Conservation (phyloP, 2,329 filamentous ascomycete genomes). For the Aspergillus fructus region DNA sequence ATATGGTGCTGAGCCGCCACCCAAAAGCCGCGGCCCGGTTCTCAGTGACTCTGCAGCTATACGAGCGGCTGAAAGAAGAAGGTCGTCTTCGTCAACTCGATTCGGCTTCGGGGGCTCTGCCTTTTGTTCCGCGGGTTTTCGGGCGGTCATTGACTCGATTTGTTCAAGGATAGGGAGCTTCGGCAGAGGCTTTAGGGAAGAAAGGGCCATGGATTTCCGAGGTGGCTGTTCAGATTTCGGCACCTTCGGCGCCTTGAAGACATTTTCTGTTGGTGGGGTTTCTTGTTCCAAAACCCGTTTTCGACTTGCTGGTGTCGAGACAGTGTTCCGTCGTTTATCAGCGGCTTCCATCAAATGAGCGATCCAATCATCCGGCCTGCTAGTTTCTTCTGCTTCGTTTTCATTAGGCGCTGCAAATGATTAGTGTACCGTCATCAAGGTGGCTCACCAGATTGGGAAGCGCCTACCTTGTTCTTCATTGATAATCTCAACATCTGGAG, state of each 20-base stretch:
- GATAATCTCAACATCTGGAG: background rate
- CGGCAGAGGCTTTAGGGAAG: conserved; percentile 31
- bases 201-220: conserved; percentile 28
- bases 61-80: conserved; percentile 41
- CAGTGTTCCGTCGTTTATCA: conserved; percentile 23
- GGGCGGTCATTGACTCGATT: conserved; percentile 26
- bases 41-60: conserved; percentile 42
- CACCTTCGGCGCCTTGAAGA: conserved; percentile 27
- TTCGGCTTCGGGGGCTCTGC: conserved; percentile 20
- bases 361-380: conserved; percentile 19
- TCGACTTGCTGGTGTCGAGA: conserved; percentile 17
- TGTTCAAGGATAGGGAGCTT: conserved; percentile 37
- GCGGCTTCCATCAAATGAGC: conserved; percentile 22
- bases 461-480: background rate
- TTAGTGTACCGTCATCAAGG: background rate
- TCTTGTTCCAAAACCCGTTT: conserved; percentile 29
- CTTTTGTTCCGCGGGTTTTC: conserved; percentile 23
- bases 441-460: background rate
- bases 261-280: conserved; percentile 12
- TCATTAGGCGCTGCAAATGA: conserved; percentile 5
- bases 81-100: conserved; percentile 42
- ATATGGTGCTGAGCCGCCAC: conserved; percentile 22
- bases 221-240: conserved; percentile 18
- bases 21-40: conserved; percentile 35
- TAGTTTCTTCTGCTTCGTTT: conserved; percentile 10